Conservation (phyloP, 1,284 basidiomycete genomes). For the Phylloporus gajari region DNA sequence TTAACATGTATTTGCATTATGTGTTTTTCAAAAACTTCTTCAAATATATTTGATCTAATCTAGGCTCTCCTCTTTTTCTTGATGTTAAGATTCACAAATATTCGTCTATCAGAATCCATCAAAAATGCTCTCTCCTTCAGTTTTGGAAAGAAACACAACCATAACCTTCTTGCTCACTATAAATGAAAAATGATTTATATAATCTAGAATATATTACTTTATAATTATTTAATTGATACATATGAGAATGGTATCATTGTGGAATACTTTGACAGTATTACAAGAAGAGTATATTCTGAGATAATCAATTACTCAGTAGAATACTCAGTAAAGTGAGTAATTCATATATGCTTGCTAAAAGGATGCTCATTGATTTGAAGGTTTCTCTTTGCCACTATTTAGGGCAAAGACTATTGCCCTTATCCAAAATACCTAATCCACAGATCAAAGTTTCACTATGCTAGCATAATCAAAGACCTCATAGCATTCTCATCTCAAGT, state of each 20-base stretch:
- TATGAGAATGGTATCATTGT: no score
- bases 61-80: background rate
- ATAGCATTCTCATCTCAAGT: background rate
- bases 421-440: constrained; percentile 3
- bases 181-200: no score
- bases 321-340: background rate
- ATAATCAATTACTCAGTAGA: background rate
- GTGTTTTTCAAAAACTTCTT: background rate
- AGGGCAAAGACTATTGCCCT: background rate
- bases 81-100: no score
- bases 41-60: background rate
- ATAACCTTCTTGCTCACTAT: background rate
- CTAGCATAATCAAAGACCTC: background rate
- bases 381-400: background rate
- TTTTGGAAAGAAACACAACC: background rate
- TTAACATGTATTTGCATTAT: background rate
- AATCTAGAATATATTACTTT: no score
- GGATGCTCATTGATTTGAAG: background rate
- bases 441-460: constrained; percentile 1
- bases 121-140: background rate
- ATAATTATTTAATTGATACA: no score
- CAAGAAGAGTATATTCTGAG: no score
- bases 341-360: background rate
- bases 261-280: no score
- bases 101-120: background rate